These are phyloP conservation scores for Bremia lactucae DNA, from an alignment of 352 stramenopile species.

Conservation along the genomic window DNA sequence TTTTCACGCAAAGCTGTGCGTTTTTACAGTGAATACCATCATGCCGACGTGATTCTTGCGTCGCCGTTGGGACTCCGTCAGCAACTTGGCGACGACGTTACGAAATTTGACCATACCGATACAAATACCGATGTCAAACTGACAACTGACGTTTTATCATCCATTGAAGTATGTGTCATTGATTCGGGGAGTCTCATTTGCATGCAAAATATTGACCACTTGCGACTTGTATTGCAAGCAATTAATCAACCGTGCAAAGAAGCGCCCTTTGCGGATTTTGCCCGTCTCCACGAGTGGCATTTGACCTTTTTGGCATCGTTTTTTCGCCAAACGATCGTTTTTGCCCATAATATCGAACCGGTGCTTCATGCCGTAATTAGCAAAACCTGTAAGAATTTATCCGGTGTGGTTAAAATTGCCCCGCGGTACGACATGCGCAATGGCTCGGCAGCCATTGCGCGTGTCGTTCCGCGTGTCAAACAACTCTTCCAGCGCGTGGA, in stretches of 20 bases:
- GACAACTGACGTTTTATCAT: constrained; percentile 58
- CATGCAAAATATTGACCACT: constrained; percentile 78
- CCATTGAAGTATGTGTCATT: constrained; percentile 73
- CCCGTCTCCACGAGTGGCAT: constrained; percentile 63
- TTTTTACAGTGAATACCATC: constrained; percentile 73
- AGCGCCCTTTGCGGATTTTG: constrained; percentile 63
- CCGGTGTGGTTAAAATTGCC: constrained; percentile 42
- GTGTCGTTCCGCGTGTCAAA: constrained; percentile 57
- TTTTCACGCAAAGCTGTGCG: constrained; percentile 54
- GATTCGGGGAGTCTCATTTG: constrained; percentile 67
- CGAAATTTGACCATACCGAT: constrained; percentile 24
- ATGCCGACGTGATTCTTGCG: constrained; percentile 65
- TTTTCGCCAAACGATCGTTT: constrained; percentile 68
- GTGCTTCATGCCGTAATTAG: constrained; percentile 45
- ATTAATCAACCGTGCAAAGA: constrained; percentile 58
- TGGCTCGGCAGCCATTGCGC: constrained; percentile 43
- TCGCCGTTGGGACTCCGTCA: constrained; percentile 61
- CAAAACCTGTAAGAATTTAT: constrained; percentile 48
- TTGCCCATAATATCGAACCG: constrained; percentile 49
- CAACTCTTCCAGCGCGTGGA: constrained; percentile 80
- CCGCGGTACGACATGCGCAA: constrained; percentile 40
- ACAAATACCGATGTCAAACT: constrained; percentile 26
- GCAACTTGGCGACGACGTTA: constrained; percentile 57
- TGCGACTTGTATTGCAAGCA: constrained; percentile 48
- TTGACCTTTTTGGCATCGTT: constrained; percentile 53